Conservation (phyloP, 805 yeast species). For the Clavispora phyllophila region DNA sequence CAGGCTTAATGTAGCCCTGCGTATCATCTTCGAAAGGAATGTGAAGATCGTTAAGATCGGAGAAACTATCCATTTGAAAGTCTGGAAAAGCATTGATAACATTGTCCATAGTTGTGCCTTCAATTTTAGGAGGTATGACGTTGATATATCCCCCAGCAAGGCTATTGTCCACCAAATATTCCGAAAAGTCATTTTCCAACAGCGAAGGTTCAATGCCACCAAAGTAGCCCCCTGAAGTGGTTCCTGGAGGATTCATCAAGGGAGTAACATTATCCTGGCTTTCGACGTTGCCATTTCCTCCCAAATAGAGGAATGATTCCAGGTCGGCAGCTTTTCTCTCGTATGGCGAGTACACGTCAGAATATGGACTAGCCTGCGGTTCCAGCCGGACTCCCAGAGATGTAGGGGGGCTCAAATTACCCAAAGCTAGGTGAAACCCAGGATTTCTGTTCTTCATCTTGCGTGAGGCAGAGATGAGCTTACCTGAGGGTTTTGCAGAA, state of each 20-base stretch:
- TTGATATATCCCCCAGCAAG: background rate
- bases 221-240: constrained; percentile 13
- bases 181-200: background rate
- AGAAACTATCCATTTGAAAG: background rate
- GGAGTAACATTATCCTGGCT: constrained; percentile 13
- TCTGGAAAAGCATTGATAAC: background rate
- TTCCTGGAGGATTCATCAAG: constrained; percentile 13
- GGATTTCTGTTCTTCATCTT: constrained; percentile 17
- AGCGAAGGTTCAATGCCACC: constrained; percentile 6
- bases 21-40: background rate
- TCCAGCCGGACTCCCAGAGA: constrained; percentile 6
- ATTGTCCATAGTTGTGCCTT: background rate
- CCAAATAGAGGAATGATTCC: background rate
- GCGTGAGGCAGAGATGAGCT: background rate
- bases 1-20: background rate
- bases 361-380: constrained; percentile 15
- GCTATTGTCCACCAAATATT: background rate
- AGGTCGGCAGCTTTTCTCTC: background rate
- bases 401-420: constrained; percentile 13
- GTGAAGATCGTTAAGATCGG: background rate
- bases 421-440: constrained; percentile 23
- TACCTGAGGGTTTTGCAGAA: too few relatives aligned
- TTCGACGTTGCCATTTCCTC: constrained; percentile 1
- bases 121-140: background rate
- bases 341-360: constrained; percentile 9